Percentiles rank a stretch among this genome's conserved stretches.
Evolutionary conservation across 2,329 filamentous ascomycete genomes (phyloP).

Genomic region (Didymella glomerata): DNA sequence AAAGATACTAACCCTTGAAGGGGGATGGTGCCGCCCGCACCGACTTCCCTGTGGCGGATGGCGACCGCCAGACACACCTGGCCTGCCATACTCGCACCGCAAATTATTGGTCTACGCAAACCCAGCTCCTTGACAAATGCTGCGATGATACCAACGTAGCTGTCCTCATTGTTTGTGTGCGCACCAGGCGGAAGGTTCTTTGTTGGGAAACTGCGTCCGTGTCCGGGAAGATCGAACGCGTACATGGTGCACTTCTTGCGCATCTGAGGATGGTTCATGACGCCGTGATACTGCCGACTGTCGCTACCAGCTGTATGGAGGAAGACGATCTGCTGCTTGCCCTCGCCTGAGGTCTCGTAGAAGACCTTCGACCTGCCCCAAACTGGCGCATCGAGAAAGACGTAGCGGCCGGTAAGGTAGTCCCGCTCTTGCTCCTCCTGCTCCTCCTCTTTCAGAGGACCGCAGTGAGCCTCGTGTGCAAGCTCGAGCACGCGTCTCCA

Average conservation of each 20-base stretch:
- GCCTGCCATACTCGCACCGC: conserved; percentile 61
- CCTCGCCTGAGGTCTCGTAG: conserved; percentile 59
- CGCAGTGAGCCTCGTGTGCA: conserved; percentile 58
- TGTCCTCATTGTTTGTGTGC: conserved; percentile 60
- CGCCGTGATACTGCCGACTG: conserved; percentile 60
- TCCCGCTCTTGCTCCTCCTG: conserved; percentile 52
- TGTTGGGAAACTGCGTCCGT: conserved; percentile 59
- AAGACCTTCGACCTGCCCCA: conserved; percentile 62
- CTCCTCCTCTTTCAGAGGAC: conserved; percentile 54
- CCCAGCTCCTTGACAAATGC: conserved; percentile 56
- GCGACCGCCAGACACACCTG: conserved; percentile 60
- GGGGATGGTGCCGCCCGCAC: conserved; percentile 57
- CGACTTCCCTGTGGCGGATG: conserved; percentile 57
- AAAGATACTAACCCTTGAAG: conserved; percentile 51
- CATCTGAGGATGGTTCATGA: conserved; percentile 60
- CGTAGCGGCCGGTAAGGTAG: conserved; percentile 58
- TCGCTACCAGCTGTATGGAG: conserved; percentile 59
- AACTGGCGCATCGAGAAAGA: conserved; percentile 56
- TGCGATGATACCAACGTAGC: conserved; percentile 57
- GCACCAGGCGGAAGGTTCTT: conserved; percentile 53
- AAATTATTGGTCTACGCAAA: conserved; percentile 58
- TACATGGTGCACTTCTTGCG: conserved; percentile 59
- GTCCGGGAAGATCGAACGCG: conserved; percentile 60
- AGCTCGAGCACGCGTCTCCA: conserved; percentile 60
- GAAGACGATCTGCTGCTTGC: conserved; percentile 58